Evolutionary conservation across 768 basidiomycete species (phyloP), one percentile per base, ranked within the genome.

Genomic region (Russula lepida): DNA sequence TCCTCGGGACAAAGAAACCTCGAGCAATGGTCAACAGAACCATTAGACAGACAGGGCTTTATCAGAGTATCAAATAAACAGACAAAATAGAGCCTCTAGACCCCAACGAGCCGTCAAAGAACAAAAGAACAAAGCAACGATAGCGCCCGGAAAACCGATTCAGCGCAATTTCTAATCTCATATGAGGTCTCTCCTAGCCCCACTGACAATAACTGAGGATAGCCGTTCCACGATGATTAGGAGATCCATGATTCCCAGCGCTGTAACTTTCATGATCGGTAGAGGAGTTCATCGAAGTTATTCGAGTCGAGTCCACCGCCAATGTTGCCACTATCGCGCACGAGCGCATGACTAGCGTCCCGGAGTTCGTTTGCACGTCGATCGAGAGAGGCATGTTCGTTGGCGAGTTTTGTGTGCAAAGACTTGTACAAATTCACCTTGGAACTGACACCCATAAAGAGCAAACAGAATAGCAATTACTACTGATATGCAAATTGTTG

Each of bases 391-490:
- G 58, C 59, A 23, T 72, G 71, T 60, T 83, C 81, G 9, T 71
- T 68, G 6, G 74, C 71, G n/a, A 84, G 67, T 33, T 73, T 72
- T 4, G 68, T 66, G 52, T 81, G 76, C 44, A 83, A 71, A 6
- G 68, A 69, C 0, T 76, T 74, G 62, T 80, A 83, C 15, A 81
- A 68, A 37, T 75, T 72, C 62, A 82, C 70, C 62, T 84, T 84
- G 1, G 74, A 59, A 6, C 83, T 80, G 62, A 23, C 27, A n/a
- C 6, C 43, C 27, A 21, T 43, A 13, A 63, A 27, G 35, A 6
- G 49, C 23, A 30, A 47, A 33, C 25, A 37, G 11, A 53, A 17
- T 13, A 56, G 8, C 39, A 37, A 37, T 49, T 47, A 25, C 6
- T 15, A 15, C 25, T 12, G 47, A 27, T 17, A 50, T 15, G 32